Evolutionary conservation across 139 green algal genomes (phyloP), one percentile per base, ranked within the genome.

Genomic region (Asterochloris sp.): DNA sequence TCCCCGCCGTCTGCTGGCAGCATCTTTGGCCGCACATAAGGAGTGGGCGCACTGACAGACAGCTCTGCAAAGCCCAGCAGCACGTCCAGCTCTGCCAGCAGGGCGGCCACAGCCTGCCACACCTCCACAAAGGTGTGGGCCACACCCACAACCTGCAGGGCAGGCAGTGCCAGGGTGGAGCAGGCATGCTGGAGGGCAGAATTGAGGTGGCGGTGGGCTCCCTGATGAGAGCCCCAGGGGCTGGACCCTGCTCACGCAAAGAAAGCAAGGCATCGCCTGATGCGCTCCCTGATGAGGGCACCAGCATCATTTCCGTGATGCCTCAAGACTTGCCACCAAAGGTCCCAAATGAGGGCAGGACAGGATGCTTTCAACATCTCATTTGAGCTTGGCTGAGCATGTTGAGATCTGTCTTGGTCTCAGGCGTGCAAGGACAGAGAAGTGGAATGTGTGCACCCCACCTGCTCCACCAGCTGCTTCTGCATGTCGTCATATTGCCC

Each of bases 11-110:
- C 83, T 11, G 79, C 17, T 8, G 85, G 82, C 19, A 90, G 87
- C 86, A 94, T 87, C 19, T 69, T 83, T 13, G 91, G 95, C 27
- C 95, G 89, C 14, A 92, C 86, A 80, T 97, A 99, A 27, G 92
- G 91, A 15, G 76, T 88, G 60, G 93, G 95, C 16, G 94, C 95
- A 29, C 78, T 88, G 14, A 88, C 86, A 12, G 95, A 88, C 73
- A 98, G 85, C 66, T 98, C 94, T n/a, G 97, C 97, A 88, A 99
- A 99, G 19, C 88, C 88, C 16, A 85, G 83, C 69, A 99, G 90
- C 62, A 98, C 92, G 76, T 99, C 97, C 81, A 99, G 83, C 88
- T 98, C 94, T 8, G 92, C 91, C 62, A 98, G 74, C 26, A 98
- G 76, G 10, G 68, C 73, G 0, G 83, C 88, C 17, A 97, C 95